Conservation (phyloP, 2,329 filamentous ascomycete species). For the Thielaviopsis musarum region DNA sequence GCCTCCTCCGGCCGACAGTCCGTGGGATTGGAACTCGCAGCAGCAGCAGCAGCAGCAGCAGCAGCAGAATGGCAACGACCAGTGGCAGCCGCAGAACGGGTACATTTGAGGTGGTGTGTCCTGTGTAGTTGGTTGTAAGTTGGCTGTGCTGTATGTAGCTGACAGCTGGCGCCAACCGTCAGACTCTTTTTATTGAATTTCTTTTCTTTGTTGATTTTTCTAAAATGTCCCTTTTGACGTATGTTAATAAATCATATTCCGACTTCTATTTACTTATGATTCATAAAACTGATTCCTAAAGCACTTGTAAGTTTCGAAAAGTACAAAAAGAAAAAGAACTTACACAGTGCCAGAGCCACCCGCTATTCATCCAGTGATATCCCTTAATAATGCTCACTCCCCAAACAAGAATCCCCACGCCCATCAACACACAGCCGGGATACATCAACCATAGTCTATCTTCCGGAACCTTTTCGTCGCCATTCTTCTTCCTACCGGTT, state of each 20-base stretch:
- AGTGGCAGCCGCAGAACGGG: not conserved
- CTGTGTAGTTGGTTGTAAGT: not conserved
- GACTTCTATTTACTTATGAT: too few relatives aligned
- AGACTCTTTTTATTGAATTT: not conserved
- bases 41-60: not conserved
- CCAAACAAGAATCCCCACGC: conserved; percentile 35
- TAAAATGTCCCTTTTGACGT: not conserved
- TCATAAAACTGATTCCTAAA: too few relatives aligned
- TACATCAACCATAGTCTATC: conserved; percentile 40
- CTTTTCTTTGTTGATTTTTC: conserved; percentile 8
- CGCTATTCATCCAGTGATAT: conserved; percentile 43
- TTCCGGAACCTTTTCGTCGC: conserved; percentile 28
- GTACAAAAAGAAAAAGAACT: conserved; percentile 12
- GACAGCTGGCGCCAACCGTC: not conserved
- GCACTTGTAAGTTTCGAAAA: too few relatives aligned
- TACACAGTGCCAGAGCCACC: conserved; percentile 36
- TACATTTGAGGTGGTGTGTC: too few relatives aligned
- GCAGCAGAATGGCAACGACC: not conserved
- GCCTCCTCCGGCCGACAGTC: conserved; percentile 1
- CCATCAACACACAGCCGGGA: conserved; percentile 30
- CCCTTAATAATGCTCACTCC: conserved; percentile 33
- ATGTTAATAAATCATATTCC: not conserved
- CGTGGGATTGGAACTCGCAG: conserved; percentile 3
- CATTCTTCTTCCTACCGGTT: conserved; percentile 9
- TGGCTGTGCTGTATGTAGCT: too few relatives aligned